phyloP scores from a whole-genome alignment of 306 rosid species.

The Clitoria ternatea region DNA sequence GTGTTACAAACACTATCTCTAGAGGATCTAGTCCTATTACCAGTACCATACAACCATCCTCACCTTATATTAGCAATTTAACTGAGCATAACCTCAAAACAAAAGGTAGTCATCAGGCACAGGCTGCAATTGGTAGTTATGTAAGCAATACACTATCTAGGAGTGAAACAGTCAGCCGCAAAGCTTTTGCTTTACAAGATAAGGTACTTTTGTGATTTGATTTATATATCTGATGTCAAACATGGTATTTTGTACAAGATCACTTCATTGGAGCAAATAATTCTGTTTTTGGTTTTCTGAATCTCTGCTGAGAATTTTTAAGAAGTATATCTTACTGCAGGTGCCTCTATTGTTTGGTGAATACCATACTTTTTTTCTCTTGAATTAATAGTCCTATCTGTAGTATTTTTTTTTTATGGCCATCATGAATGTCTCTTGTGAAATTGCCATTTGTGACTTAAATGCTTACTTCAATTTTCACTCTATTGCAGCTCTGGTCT shows the following conservation, averaged over 20 bases:
- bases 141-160: slow-evolving; percentile 36
- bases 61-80: slow-evolving; percentile 40
- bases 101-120: slow-evolving; percentile 31
- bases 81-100: slow-evolving; percentile 44
- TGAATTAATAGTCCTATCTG: background rate
- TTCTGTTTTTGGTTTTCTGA: background rate
- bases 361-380: background rate
- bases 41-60: slow-evolving; percentile 31
- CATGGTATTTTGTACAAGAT: background rate
- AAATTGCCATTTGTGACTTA: background rate
- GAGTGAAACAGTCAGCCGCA: slow-evolving; percentile 63
- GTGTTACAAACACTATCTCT: slow-evolving; percentile 19
- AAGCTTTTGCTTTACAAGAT: slow-evolving; percentile 91
- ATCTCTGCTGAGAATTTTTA: background rate
- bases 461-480: slow-evolving; percentile 5
- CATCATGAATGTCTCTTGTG: background rate
- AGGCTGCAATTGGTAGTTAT: slow-evolving; percentile 37
- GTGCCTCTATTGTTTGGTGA: slow-evolving; percentile 14
- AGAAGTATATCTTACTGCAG: background rate
- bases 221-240: slow-evolving; percentile 2
- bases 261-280: background rate
- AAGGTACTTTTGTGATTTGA: slow-evolving; percentile 55
- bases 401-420: background rate
- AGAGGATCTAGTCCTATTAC: slow-evolving; percentile 42
- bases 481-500: slow-evolving; percentile 82